Conservation (phyloP, 2,329 filamentous ascomycete species). For the Magnaporthales sp. region DNA sequence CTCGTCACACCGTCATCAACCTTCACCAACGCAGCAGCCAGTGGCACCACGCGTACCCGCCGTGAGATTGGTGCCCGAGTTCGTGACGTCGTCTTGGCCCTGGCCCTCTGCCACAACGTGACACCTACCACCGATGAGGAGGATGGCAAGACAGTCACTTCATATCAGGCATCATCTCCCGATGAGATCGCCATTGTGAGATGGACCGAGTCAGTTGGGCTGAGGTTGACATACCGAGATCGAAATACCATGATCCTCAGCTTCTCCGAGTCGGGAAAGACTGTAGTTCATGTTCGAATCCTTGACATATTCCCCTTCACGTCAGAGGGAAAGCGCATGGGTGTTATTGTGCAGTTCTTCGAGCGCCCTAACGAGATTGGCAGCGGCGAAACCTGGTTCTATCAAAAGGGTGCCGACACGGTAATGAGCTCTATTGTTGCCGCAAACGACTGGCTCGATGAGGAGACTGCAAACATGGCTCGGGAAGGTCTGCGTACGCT, state of each 20-base stretch:
- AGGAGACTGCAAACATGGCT: constrained; percentile 99
- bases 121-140: constrained; percentile 84
- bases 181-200: constrained; percentile 97
- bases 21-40: constrained; percentile 49
- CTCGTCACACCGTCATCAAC: constrained; percentile 72
- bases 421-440: constrained; percentile 96
- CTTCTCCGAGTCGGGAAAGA: constrained; percentile 62
- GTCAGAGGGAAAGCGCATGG: constrained; percentile 96
- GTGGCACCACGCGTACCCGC: constrained; percentile 68
- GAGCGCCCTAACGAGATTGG: constrained; percentile 43
- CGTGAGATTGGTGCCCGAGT: constrained; percentile 92
- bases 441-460: constrained; percentile 96
- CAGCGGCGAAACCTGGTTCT: constrained; percentile 89
- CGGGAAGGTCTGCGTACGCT: constrained; percentile 89
- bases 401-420: constrained; percentile 95
- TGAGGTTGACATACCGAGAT: constrained; percentile 78
- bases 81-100: constrained; percentile 81
- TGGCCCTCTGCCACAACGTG: constrained; percentile 94
- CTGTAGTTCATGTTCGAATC: constrained; percentile 78
- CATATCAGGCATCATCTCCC: constrained; percentile 93
- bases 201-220: constrained; percentile 88
- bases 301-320: constrained; percentile 96
- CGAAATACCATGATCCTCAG: constrained; percentile 78
- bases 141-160: constrained; percentile 66
- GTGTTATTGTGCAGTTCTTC: constrained; percentile 84